Base-by-base conservation (phyloP, 1,284 basidiomycete genomes). In the Golubevia sp. region DNA sequence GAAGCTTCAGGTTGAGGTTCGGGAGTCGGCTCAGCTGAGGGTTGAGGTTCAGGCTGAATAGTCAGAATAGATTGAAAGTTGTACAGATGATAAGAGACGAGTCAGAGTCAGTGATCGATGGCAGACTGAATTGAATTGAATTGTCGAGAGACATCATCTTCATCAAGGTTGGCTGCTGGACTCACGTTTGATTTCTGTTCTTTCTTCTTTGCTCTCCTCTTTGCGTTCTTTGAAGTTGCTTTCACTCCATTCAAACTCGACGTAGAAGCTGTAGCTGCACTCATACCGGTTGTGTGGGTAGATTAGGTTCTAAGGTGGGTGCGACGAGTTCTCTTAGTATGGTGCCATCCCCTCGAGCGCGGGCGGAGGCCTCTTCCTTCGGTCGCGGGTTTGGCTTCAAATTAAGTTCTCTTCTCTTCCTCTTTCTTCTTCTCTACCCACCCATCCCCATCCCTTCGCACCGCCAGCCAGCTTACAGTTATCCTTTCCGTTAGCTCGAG, bases 201-300 rank as follows among this genome's bases (percentile, higher is more conserved):
- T 66, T 81, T 82, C 66, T 73, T 74, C 66, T 82, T 81, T 24
- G 66, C 67, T 25, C 79, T 60, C 3, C 79, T 64, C 62, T 75
- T 82, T 8, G 79, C 79, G 54, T 81, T 81, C 66, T 78, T 81
- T 11, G 50, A 26, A 5, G 25, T 23, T 11, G 21, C 7, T 13
- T 23, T 23, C 7, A 52, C 25, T 52, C 50, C 25, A 13, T 52
- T 27, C 6, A 26, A 6, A 13, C 13, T 5, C 6, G 21, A 13
- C 6, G 50, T 52, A 26, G 50, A 23, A 52, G 50, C 6, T 7
- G 50, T 52, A 26, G 50, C 6, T 52, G 50, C 50, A 23, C 21
- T 52, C 25, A 26, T 27, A 7, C 21, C 11, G 13, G 50, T 6
- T 52, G 13, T 5, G 13, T 6, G 6, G 13, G 13, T 5, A 23